These are phyloP conservation scores for Crithidia acanthocephali DNA, from an alignment of 208 protist genomes.

Conservation along the genomic window DNA sequence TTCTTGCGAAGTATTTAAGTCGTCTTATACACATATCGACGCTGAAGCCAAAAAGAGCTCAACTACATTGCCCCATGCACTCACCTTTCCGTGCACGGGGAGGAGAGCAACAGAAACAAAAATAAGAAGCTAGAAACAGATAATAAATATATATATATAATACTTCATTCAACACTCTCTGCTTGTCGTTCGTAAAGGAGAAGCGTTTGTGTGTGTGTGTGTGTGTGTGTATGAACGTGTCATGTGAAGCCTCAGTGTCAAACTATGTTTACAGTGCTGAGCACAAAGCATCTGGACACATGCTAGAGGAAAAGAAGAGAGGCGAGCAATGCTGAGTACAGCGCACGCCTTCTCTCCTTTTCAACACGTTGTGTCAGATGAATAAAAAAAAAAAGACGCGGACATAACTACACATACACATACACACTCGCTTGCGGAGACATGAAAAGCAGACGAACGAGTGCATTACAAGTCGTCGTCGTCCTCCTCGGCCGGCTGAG, in stretches of 20 bases:
- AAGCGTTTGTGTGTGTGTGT: too few relatives aligned
- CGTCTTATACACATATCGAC: not conserved
- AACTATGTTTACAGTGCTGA: too few relatives aligned
- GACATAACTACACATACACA: too few relatives aligned
- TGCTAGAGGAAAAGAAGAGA: not conserved
- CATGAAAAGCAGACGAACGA: not conserved
- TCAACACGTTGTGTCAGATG: too few relatives aligned
- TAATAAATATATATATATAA: not conserved
- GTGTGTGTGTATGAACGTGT: too few relatives aligned
- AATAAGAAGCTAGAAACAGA: not conserved
- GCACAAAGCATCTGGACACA: too few relatives aligned
- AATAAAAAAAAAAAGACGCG: too few relatives aligned
- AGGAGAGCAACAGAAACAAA: not conserved
- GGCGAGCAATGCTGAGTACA: not conserved
- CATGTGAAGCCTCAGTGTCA: too few relatives aligned
- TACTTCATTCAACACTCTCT: too few relatives aligned
- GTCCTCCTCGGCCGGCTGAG: conserved; percentile 21
- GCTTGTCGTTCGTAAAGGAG: too few relatives aligned
- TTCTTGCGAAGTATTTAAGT: not conserved
- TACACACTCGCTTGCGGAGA: not conserved
- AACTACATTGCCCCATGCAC: not conserved
- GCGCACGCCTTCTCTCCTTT: not conserved
- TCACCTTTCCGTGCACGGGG: not conserved
- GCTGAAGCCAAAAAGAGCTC: not conserved
- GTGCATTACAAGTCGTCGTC: conserved; percentile 36